Conservation (phyloP, 1,284 basidiomycete genomes). For the Marasmius fiardii region DNA sequence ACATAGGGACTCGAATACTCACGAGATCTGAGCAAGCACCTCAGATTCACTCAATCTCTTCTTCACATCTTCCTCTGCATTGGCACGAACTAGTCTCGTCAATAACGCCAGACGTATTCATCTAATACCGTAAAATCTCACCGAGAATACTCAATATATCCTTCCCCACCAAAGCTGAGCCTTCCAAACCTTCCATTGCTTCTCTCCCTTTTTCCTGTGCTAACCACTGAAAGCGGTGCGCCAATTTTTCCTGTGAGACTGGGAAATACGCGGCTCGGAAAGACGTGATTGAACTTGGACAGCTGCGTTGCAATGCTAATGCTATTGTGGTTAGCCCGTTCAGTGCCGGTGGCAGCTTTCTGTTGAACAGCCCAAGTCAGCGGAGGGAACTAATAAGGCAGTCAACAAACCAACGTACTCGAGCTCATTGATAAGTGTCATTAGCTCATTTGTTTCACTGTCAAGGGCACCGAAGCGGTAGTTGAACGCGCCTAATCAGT, state of each 20-base stretch:
- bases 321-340: too few relatives aligned
- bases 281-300: too few relatives aligned
- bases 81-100: slow-evolving; percentile 14
- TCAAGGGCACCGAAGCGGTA: slow-evolving; percentile 4
- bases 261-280: too few relatives aligned
- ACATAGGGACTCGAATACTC: slow-evolving; percentile 7
- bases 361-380: too few relatives aligned
- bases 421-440: neutral
- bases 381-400: too few relatives aligned
- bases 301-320: too few relatives aligned
- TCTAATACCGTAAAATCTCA: too few relatives aligned
- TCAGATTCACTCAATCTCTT: slow-evolving; percentile 19
- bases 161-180: too few relatives aligned
- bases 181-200: too few relatives aligned
- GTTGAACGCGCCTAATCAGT: slow-evolving; percentile 1
- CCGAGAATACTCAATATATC: neutral
- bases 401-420: neutral
- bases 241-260: too few relatives aligned
- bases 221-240: neutral
- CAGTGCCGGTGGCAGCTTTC: too few relatives aligned
- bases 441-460: neutral
- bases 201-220: neutral
- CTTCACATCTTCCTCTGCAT: slow-evolving; percentile 17
- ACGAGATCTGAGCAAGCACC: slow-evolving; percentile 24
- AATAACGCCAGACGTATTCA: neutral